Conservation (phyloP, 2,329 filamentous ascomycete genomes). For the Fusarium torreyae region DNA sequence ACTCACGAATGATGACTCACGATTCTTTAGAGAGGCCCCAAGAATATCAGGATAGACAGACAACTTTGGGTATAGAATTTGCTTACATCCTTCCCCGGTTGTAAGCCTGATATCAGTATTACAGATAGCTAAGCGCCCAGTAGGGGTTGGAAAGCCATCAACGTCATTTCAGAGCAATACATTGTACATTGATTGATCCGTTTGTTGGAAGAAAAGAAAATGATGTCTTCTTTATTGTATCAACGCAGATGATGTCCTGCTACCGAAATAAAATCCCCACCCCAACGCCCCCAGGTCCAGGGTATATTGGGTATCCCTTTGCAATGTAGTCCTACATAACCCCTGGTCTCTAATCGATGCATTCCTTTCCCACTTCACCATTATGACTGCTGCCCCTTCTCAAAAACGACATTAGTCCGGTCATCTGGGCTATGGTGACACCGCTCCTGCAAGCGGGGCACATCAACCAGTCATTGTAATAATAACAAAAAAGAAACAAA, state of each 20-base stretch:
- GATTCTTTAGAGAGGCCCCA: too few species aligned
- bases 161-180: neutral
- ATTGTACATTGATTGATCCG: neutral
- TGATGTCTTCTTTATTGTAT: constrained; percentile 27
- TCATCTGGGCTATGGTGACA: constrained; percentile 2
- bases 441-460: constrained; percentile 1
- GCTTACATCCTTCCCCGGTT: too few species aligned
- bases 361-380: constrained; percentile 14
- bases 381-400: constrained; percentile 17
- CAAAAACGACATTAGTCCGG: constrained; percentile 17
- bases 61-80: too few species aligned
- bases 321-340: constrained; percentile 44
- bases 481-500: constrained; percentile 10
- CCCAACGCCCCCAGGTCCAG: constrained; percentile 49
- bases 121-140: too few species aligned
- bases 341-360: constrained; percentile 9
- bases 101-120: too few species aligned
- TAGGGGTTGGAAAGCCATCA: neutral
- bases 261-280: constrained; percentile 39
- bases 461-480: neutral
- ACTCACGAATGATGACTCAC: too few species aligned
- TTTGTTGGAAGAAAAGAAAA: constrained; percentile 15
- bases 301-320: constrained; percentile 51
- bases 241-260: constrained; percentile 10
- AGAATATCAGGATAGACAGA: too few species aligned